Evolutionary conservation across 768 basidiomycete species (phyloP), one percentile per base, ranked within the genome.

Genomic region (Tephrocybe rancida): DNA sequence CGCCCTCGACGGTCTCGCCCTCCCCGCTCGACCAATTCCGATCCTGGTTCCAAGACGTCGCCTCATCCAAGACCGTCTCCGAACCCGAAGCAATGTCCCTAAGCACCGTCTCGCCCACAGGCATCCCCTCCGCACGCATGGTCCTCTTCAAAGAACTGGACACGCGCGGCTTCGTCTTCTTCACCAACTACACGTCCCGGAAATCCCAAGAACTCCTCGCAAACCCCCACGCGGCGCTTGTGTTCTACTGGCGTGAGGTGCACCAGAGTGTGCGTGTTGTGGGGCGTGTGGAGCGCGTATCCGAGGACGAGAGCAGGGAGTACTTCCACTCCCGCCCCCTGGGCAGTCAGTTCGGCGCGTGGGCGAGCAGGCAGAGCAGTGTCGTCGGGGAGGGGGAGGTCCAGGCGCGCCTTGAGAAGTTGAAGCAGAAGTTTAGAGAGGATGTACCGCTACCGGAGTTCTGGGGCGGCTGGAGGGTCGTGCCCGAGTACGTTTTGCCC

Each of bases 381-480:
- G 83, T 87, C 19, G 87, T 98, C 2, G 77, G 70, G 2, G 92
- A 97, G 62, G 84, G 79, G 1, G 86, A 87, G 54, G 72, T 98
- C 3, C 73, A 79, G 44, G 73, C 73, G 21, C 79, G 87, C 35
- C 71, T 95, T 14, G 72, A 85, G 54, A 75, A 76, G 64, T 63
- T 88, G 19, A 73, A 82, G 64, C 73, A 80, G 43, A 77, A 77
- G 30, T 93, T 92, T 64, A 76, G 74, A 1, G 74, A 66, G 10
- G 75, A 84, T 25, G 76, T 97, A 11, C 88, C 90, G 0, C 74
- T 87, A 43, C 96, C 96, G 3, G 86, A 91, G 7, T 92, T 92
- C 68, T 98, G 96, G 96, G 96, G 96, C 55, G 96, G 96, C 3
- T 97, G 93, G 90, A 80, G 96, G 61, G 80, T 98, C 29, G 78